phyloP scores from a whole-genome alignment of 805 yeast species.

The Blastobotrys terrestris region DNA sequence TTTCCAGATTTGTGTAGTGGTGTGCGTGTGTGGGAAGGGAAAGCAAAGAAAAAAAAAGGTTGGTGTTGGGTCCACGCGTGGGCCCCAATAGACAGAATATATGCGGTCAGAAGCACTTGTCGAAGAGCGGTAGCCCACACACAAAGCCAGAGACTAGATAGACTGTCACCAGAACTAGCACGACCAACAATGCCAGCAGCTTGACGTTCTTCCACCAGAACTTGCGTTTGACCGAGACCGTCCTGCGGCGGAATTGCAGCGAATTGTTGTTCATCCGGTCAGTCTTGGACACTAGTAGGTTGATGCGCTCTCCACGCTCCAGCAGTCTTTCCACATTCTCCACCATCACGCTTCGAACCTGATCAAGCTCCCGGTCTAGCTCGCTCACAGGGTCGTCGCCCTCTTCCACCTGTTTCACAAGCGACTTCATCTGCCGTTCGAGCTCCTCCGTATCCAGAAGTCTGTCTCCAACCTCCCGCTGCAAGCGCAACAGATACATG shows the following conservation, averaged over 20 bases:
- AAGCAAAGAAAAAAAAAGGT: background rate
- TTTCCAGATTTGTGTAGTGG: too few species aligned
- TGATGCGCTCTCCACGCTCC: conserved; percentile 72
- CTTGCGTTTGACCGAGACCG: conserved; percentile 53
- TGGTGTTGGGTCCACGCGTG: background rate
- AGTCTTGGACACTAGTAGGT: conserved; percentile 70
- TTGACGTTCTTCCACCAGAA: conserved; percentile 59
- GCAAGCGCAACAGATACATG: conserved; percentile 19
- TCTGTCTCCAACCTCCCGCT: conserved; percentile 9
- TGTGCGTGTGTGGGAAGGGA: conserved; percentile 1
- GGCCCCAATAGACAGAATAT: background rate
- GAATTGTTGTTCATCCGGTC: conserved; percentile 63
- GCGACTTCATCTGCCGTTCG: conserved; percentile 4
- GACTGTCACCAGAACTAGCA: background rate
- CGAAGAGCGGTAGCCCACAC: conserved; percentile 6
- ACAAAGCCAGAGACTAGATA: conserved; percentile 3
- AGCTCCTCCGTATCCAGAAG: background rate
- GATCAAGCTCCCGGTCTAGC: conserved; percentile 46
- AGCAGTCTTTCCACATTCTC: conserved; percentile 67
- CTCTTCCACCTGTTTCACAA: conserved; percentile 9
- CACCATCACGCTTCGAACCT: conserved; percentile 62
- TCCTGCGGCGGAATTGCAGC: conserved; percentile 61
- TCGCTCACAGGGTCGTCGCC: conserved; percentile 23
- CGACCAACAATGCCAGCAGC: conserved; percentile 10
- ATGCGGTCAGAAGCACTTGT: background rate